Evolutionary conservation across 306 rosid species (phyloP), one percentile per base, ranked within the genome.

Genomic region (Medicago ruthenica): DNA sequence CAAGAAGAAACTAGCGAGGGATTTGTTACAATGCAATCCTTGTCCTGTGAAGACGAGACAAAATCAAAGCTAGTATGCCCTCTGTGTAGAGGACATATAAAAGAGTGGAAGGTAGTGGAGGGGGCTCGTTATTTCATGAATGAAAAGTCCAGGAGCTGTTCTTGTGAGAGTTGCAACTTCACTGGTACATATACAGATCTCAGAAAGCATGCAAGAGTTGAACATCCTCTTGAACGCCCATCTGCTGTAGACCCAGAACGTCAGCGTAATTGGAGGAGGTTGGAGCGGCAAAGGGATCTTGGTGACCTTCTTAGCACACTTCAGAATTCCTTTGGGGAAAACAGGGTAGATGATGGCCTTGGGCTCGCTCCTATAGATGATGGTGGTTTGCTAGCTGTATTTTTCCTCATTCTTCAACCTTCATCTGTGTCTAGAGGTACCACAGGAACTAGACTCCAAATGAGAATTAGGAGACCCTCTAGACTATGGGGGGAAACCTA

Each of bases 211-310:
- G 99, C 99, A 55, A 90, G 99, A 86, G 54, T 86, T 59, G 98
- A 90, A 62, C 97, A 90, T 79, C 99, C 99, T 12, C 85, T 73
- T 44, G 97, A 82, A 69, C 92, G 96, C 7, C 99, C 99, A n/a
- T 87, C 99, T 0, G 96, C 88, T 14, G 92, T 90, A 12, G 98
- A 96, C 59, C 99, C 98, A 8, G 97, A 90, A 82, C 87, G 99
- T 24, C 93, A 89, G 78, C 97, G 93, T 40, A 84, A 36, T 69
- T 96, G 99, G 99, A 88, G 98, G 84, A 87, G 97, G 76, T 68
- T 96, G 83, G 98, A 92, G 84, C 89, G 97, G 9, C 99, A 96
- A 82, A 88, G 98, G 87, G 99, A 96, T 86, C 88, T 96, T 7
- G 96, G 93, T 1, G 99, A 96, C 83, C 89, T 96, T 59, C 88